A percentile compares a stretch with the other conserved stretches of the same genome.
Evolutionary conservation across 805 yeast species (phyloP).

Genomic region (Isabelozyma rhagii): DNA sequence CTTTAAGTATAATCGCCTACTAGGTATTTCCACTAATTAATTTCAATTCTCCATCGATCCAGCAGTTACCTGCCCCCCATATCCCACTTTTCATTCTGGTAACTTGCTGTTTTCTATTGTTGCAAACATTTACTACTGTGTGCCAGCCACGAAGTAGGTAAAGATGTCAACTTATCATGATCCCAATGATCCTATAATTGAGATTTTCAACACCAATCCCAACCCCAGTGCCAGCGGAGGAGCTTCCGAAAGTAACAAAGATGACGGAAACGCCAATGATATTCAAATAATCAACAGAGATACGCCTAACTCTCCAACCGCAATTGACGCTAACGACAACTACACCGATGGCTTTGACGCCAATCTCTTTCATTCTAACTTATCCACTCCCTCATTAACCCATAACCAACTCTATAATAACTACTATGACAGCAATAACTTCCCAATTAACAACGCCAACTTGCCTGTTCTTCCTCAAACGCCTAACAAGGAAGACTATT

Average conservation of each 20-base stretch:
- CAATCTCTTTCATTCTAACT: slow-evolving; percentile 1
- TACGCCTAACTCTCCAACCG: slow-evolving; percentile 1
- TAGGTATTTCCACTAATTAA: neutral
- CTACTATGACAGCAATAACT: slow-evolving; percentile 1
- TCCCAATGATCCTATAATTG: slow-evolving; percentile 9
- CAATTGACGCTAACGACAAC: neutral
- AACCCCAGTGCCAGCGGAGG: slow-evolving; percentile 13
- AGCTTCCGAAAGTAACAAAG: neutral
- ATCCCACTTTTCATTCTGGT: no score
- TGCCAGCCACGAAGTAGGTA: neutral
- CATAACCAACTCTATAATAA: slow-evolving; percentile 5
- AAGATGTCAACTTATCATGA: slow-evolving; percentile 4
- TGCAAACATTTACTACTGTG: neutral
- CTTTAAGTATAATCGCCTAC: neutral
- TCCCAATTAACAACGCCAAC: neutral
- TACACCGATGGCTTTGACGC: slow-evolving; percentile 6
- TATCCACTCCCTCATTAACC: slow-evolving; percentile 5
- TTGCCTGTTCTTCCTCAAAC: neutral
- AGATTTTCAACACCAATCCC: slow-evolving; percentile 6
- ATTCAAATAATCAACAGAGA: slow-evolving; percentile 19
- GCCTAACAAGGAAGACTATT: neutral
- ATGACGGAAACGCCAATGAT: slow-evolving; percentile 10
- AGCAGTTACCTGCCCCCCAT: no score
- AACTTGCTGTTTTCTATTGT: no score
- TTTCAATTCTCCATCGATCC: neutral